Conservation (phyloP, 2,329 filamentous ascomycete species). For the Colletotrichum cereale region DNA sequence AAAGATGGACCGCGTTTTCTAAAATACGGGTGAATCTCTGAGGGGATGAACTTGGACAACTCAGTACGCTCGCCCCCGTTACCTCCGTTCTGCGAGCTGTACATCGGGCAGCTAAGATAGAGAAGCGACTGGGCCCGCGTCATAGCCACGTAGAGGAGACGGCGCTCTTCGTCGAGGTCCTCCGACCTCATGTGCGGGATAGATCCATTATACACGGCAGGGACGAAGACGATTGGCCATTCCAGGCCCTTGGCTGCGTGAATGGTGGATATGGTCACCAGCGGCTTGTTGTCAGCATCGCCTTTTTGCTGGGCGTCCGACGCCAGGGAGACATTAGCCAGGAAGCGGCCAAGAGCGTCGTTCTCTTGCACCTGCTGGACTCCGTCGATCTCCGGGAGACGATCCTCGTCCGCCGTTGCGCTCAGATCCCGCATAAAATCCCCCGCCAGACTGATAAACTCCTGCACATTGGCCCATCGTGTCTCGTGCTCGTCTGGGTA, state of each 20-base stretch:
- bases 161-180: constrained; percentile 87
- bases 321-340: constrained; percentile 91
- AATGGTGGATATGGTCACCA: constrained; percentile 94
- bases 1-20: constrained; percentile 77
- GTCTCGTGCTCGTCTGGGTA: constrained; percentile 82
- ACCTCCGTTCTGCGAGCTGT: constrained; percentile 69
- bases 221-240: constrained; percentile 96
- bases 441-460: constrained; percentile 83
- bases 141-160: constrained; percentile 96
- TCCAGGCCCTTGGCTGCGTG: constrained; percentile 96
- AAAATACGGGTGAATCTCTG: constrained; percentile 54
- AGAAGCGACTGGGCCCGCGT: constrained; percentile 89
- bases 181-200: constrained; percentile 91
- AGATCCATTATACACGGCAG: constrained; percentile 88
- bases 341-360: constrained; percentile 77
- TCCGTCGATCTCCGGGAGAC: constrained; percentile 76
- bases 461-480: constrained; percentile 89
- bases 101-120: constrained; percentile 84
- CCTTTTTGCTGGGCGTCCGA: constrained; percentile 74
- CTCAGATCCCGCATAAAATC: constrained; percentile 71
- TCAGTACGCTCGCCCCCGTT: constrained; percentile 64
- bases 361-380: constrained; percentile 76
- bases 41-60: constrained; percentile 79
- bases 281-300: constrained; percentile 67
- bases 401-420: constrained; percentile 60